Percentiles rank a stretch among this genome's conserved stretches.
Conservation (phyloP, 78 protist genomes). For the Protostelium mycophagum region DNA sequence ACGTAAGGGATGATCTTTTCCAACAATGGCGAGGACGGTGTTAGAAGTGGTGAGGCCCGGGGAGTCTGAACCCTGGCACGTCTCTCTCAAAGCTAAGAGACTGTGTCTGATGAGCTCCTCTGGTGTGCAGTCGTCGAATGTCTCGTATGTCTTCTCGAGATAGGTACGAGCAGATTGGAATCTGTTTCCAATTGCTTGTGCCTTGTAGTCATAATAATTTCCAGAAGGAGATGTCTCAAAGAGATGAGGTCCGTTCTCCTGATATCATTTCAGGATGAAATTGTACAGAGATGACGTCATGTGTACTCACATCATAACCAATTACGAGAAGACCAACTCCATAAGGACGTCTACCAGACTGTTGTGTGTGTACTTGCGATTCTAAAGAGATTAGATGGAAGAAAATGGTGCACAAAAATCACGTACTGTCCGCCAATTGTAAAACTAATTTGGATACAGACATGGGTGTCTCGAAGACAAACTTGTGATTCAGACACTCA, state of each 20-base stretch:
- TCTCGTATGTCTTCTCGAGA: conserved; percentile 84
- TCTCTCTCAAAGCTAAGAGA: conserved; percentile 83
- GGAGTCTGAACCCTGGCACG: conserved; percentile 43
- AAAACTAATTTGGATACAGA: conserved; percentile 78
- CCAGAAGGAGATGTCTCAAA: conserved; percentile 93
- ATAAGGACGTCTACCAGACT: conserved; percentile 86
- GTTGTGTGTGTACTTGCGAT: conserved; percentile 84
- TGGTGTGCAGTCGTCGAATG: conserved; percentile 60
- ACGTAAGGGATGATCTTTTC: conserved; percentile 40
- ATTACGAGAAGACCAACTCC: conserved; percentile 96
- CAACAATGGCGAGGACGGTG: conserved; percentile 74
- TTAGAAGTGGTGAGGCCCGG: conserved; percentile 66
- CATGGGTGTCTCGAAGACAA: conserved; percentile 73
- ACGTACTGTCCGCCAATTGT: conserved; percentile 79
- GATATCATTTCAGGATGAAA: background rate
- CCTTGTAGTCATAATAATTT: conserved; percentile 84
- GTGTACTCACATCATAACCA: conserved; percentile 83
- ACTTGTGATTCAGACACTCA: conserved; percentile 83
- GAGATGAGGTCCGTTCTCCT: conserved; percentile 84
- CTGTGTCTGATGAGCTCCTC: conserved; percentile 88
- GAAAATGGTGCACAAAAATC: background rate
- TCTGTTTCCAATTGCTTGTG: conserved; percentile 94
- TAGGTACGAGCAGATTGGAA: conserved; percentile 95
- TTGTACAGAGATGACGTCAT: background rate
- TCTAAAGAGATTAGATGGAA: conserved; percentile 22